Evolutionary conservation across 2,329 filamentous ascomycete genomes (phyloP), one percentile per base, ranked within the genome.

Genomic region (Alternaria ventricosa): DNA sequence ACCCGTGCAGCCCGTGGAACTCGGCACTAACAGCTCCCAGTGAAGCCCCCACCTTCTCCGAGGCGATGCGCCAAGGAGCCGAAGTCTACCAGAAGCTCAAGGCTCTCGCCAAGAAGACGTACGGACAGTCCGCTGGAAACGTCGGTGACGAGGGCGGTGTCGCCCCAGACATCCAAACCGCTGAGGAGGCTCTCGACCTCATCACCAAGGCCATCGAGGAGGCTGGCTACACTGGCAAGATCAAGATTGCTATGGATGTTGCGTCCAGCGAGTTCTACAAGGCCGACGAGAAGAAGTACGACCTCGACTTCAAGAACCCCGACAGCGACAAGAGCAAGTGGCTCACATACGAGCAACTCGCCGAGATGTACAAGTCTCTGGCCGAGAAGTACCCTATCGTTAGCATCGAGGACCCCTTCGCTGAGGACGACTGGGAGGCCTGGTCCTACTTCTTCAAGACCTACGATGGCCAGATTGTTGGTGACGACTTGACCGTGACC

Each of bases 381-480:
- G 87, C 88, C 81, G 88, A 90, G 88, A 97, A 97, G 87, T 99
- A 99, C 87, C 95, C 96, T 79, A 99, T 99, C 80, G 93, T 98
- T 85, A 93, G 89, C 84, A 98, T 99, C 77, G 96, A 99, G 87
- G 96, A 99, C 83, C 96, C 96, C 81, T 99, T 99, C 85, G 95
- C 93, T 71, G 96, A 99, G 89, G 96, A 98, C 80, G 96, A 99
- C 88, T 99, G 96, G 96, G 95, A 98, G 89, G 96, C 96, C 68
- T 99, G 96, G 96, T 97, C 93, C 90, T 97, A 98, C 91, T 99
- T 98, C 91, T 97, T 92, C 92, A 97, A 97, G 92, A 96, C 93
- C 78, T 94, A 93, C 81, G 90, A 97, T 84, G 94, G 96, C 88
- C 96, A 99, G 89, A 94, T 99, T 81, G 96, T 99, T 74, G 96